These are phyloP conservation scores for Fusarium staphyleae DNA, from an alignment of 2,329 filamentous ascomycete species.

Conservation along the genomic window DNA sequence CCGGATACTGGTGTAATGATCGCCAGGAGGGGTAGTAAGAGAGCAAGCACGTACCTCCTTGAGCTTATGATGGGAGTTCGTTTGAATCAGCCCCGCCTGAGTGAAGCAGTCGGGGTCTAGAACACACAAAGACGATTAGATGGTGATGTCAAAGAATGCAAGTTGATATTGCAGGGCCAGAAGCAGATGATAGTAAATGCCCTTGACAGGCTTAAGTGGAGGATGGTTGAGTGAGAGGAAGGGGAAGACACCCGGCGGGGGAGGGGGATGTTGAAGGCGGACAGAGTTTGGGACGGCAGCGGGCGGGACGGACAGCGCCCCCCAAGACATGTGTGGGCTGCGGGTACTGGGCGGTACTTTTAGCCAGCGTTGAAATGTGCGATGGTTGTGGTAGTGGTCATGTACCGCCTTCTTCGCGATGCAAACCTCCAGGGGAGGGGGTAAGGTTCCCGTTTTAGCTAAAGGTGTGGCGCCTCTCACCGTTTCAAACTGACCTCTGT, in stretches of 20 bases:
- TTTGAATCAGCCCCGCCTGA: neutral
- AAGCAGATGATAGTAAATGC: conserved; percentile 12
- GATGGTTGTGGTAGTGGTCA: neutral
- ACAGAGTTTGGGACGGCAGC: conserved; percentile 17
- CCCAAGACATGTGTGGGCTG: conserved; percentile 1
- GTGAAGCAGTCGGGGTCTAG: conserved; percentile 8
- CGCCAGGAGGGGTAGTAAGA: conserved; percentile 25
- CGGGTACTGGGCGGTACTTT: neutral
- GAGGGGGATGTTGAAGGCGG: conserved; percentile 14
- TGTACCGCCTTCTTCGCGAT: no score
- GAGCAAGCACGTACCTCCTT: conserved; percentile 3
- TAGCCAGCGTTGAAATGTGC: no score
- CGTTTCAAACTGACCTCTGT: conserved; percentile 9
- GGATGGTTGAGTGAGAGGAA: neutral
- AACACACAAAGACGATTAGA: conserved; percentile 4
- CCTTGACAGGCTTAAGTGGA: conserved; percentile 19
- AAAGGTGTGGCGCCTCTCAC: conserved; percentile 5
- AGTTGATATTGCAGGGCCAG: conserved; percentile 17
- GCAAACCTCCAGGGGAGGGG: neutral
- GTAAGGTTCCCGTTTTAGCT: conserved; percentile 7
- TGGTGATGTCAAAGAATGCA: neutral
- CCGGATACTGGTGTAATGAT: conserved; percentile 23
- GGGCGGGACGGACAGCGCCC: conserved; percentile 27
- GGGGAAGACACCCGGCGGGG: conserved; percentile 14
- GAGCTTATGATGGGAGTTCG: neutral